These are phyloP conservation scores for Asterochloris sp. DNA, from an alignment of 139 green algal species.

Conservation along the genomic window DNA sequence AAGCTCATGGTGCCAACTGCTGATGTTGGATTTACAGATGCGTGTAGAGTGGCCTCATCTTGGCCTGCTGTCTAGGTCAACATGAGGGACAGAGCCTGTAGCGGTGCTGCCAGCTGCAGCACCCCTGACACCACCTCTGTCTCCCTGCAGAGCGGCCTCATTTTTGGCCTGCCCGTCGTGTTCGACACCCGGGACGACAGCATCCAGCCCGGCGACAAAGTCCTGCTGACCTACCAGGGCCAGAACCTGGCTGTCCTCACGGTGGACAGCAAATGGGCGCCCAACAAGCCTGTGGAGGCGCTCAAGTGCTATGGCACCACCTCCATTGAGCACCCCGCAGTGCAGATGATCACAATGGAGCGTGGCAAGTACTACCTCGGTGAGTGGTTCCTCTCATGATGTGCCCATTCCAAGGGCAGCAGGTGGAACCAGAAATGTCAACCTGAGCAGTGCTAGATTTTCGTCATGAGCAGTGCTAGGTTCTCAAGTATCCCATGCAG, in stretches of 20 bases:
- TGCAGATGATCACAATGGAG: conserved; percentile 91
- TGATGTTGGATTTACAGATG: no score
- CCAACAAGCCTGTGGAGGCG: conserved; percentile 74
- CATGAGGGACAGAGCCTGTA: no score
- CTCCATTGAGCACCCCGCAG: conserved; percentile 89
- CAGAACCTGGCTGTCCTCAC: conserved; percentile 81
- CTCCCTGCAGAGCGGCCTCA: conserved; percentile 47
- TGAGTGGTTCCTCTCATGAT: no score
- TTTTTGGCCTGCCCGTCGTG: conserved; percentile 88
- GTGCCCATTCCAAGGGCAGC: no score
- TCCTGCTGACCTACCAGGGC: conserved; percentile 84
- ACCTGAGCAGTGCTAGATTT: no score
- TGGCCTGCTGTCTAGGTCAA: no score
- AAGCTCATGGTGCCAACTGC: no score
- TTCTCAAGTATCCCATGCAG: no score
- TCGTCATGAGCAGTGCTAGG: no score
- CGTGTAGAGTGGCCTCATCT: no score
- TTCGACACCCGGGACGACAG: conserved; percentile 79
- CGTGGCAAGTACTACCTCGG: conserved; percentile 67
- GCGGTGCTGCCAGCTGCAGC: no score
- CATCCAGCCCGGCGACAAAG: conserved; percentile 64
- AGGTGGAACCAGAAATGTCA: no score
- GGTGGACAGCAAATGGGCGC: conserved; percentile 78
- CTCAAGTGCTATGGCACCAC: conserved; percentile 82
- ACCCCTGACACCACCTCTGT: neutral